Percentiles rank a stretch among this genome's conserved stretches.
Evolutionary conservation across 169 alveolate species (phyloP).

Genomic region (Theileria annulata): DNA sequence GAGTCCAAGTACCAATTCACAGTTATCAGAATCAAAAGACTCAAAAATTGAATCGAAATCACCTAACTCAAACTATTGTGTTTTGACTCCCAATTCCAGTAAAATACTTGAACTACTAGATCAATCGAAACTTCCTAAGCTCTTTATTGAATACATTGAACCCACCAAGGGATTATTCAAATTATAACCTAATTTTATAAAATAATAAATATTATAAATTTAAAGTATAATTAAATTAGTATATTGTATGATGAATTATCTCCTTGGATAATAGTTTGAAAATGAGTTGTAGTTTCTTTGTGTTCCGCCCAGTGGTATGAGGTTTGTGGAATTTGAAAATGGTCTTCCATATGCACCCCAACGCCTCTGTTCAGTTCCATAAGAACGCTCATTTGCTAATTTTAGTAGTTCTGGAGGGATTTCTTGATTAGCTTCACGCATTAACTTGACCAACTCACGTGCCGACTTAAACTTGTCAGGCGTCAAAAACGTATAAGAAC

Average conservation of each 20-base stretch:
- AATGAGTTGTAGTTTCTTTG: not conserved
- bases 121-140: not conserved
- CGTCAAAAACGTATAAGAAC: constrained; percentile 92
- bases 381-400: constrained; percentile 62
- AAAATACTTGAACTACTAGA: not conserved
- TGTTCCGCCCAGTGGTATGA: constrained; percentile 58
- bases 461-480: constrained; percentile 88
- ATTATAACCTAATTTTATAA: too few species aligned
- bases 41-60: not conserved
- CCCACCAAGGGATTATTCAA: not conserved
- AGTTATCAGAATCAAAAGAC: not conserved
- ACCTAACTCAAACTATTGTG: not conserved
- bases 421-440: constrained; percentile 90
- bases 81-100: too few species aligned
- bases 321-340: constrained; percentile 42
- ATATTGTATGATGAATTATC: too few species aligned
- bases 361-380: constrained; percentile 60
- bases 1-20: not conserved
- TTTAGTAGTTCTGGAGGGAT: constrained; percentile 87
- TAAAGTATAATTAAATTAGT: too few species aligned
- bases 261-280: not conserved
- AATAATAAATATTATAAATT: too few species aligned
- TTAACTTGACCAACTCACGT: constrained; percentile 89
- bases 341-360: constrained; percentile 52
- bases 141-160: constrained; percentile 1